phyloP scores from a whole-genome alignment of 257 asterid genomes.

The Solanum piurae region DNA sequence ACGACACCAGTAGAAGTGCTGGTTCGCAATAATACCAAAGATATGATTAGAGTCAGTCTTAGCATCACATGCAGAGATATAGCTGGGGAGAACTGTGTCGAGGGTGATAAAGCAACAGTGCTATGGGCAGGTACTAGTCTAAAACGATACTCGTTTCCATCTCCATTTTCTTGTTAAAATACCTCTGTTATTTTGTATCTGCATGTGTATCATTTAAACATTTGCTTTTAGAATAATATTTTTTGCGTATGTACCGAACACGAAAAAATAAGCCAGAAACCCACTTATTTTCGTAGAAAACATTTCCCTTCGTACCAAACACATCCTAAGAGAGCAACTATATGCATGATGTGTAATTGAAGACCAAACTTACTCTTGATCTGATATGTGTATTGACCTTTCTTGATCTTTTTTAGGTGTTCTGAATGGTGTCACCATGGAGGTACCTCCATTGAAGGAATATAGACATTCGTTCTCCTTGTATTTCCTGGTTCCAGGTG shows the following conservation, averaged over 20 bases:
- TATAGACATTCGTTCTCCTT: constrained; percentile 71
- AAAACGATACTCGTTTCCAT: not conserved
- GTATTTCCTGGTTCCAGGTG: constrained; percentile 91
- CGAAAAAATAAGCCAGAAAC: not conserved
- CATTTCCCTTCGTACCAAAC: not conserved
- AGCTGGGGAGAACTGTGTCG: constrained; percentile 92
- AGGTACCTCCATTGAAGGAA: constrained; percentile 87
- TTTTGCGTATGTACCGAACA: not conserved
- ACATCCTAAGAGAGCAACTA: not conserved
- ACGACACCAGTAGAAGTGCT: constrained; percentile 82
- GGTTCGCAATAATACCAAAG: constrained; percentile 94
- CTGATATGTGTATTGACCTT: not conserved
- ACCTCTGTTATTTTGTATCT: not conserved
- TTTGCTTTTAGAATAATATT: not conserved
- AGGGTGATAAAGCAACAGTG: constrained; percentile 84
- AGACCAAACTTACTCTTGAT: not conserved
- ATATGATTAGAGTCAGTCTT: constrained; percentile 50
- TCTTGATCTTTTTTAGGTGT: constrained; percentile 44
- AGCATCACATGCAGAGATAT: constrained; percentile 87
- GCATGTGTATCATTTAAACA: not conserved
- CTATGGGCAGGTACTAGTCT: constrained; percentile 82
- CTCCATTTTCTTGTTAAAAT: not conserved
- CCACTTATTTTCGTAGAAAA: not conserved
- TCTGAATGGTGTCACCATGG: constrained; percentile 57
- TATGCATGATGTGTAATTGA: not conserved